Conservation (phyloP, 2,329 filamentous ascomycete species). For the Thyridium curvatum region DNA sequence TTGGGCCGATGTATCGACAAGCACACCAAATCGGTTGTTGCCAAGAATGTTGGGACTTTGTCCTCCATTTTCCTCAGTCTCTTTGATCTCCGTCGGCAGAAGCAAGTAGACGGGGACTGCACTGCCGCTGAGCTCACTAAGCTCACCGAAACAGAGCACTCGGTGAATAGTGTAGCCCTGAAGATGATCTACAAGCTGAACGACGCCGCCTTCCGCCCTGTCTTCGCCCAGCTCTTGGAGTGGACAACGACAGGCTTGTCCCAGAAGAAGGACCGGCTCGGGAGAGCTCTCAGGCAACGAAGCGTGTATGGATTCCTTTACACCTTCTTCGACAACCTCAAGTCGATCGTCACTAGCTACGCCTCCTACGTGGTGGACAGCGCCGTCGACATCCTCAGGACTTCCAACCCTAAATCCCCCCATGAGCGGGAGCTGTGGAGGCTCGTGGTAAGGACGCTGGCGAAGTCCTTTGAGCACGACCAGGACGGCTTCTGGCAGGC, state of each 20-base stretch:
- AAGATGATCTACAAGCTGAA: slow-evolving; percentile 97
- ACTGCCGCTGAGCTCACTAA: slow-evolving; percentile 11
- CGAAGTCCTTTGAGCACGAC: slow-evolving; percentile 77
- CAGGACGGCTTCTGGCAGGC: slow-evolving; percentile 96
- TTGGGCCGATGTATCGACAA: slow-evolving; percentile 68
- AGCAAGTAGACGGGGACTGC: slow-evolving; percentile 18
- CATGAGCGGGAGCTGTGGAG: slow-evolving; percentile 58
- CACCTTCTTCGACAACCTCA: slow-evolving; percentile 76
- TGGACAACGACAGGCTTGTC: slow-evolving; percentile 62
- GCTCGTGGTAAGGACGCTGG: slow-evolving; percentile 64
- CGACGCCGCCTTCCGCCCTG: slow-evolving; percentile 84
- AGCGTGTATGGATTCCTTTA: slow-evolving; percentile 78
- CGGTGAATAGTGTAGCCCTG: slow-evolving; percentile 64
- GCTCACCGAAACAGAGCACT: slow-evolving; percentile 55
- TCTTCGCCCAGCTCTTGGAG: slow-evolving; percentile 81
- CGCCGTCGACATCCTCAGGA: slow-evolving; percentile 56
- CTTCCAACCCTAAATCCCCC: slow-evolving; percentile 34
- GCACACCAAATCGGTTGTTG: slow-evolving; percentile 71
- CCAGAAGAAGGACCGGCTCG: slow-evolving; percentile 50
- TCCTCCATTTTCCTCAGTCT: slow-evolving; percentile 55
- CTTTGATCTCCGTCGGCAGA: slow-evolving; percentile 59
- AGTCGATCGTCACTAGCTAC: slow-evolving; percentile 92
- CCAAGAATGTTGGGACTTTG: slow-evolving; percentile 66
- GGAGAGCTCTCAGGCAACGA: slow-evolving; percentile 57
- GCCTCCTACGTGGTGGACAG: slow-evolving; percentile 78